phyloP scores from a whole-genome alignment of 23 red algal species.

The Cyanidioschyzon merolae region DNA sequence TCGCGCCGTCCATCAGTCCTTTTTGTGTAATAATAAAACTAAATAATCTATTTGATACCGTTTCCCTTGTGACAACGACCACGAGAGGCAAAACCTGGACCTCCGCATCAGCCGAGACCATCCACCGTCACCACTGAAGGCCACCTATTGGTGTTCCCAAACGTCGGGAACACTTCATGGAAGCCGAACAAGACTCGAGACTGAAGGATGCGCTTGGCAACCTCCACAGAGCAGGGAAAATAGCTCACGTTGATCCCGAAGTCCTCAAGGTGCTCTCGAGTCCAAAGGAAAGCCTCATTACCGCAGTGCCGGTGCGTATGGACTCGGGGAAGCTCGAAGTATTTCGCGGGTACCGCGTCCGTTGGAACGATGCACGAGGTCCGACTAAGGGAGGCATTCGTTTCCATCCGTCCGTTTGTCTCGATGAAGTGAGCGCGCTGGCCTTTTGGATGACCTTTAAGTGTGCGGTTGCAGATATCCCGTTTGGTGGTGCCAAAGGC shows the following conservation, averaged over 20 bases:
- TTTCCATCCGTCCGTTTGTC: constrained; percentile 12
- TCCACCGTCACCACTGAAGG: no score
- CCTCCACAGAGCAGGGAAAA: not conserved
- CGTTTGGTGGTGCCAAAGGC: constrained; percentile 11
- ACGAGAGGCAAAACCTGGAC: no score
- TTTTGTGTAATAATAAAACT: no score
- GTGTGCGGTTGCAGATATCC: constrained; percentile 2
- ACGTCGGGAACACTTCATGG: no score
- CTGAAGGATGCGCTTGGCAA: constrained; percentile 3
- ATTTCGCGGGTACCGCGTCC: constrained; percentile 15
- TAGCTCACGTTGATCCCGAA: not conserved
- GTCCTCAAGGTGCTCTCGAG: not conserved
- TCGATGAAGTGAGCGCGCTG: constrained; percentile 7
- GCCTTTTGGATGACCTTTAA: constrained; percentile 17
- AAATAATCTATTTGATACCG: no score
- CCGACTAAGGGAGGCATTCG: constrained; percentile 4
- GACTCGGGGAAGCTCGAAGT: not conserved
- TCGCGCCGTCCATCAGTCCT: no score
- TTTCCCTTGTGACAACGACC: no score
- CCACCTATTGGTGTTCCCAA: no score
- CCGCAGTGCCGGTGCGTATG: not conserved
- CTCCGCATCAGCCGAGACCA: no score
- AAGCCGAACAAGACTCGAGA: not conserved
- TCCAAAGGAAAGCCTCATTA: not conserved
- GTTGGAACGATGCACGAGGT: constrained; percentile 3